phyloP scores from a whole-genome alignment of 2,329 filamentous ascomycete genomes.

The Tothia fuscella region DNA sequence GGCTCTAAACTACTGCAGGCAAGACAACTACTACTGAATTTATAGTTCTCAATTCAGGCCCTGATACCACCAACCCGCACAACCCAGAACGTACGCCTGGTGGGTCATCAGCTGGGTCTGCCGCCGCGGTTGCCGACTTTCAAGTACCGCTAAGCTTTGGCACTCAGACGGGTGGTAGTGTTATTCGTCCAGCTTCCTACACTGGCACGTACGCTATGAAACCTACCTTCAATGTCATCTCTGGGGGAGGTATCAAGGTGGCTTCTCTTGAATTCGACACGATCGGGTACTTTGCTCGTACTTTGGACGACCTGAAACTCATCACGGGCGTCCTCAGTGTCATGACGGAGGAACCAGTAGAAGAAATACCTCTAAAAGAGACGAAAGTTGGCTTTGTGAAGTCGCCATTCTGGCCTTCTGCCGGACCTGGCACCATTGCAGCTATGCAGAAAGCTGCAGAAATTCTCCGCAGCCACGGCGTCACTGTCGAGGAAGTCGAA shows the following conservation, averaged over 20 bases:
- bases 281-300: conserved; percentile 47
- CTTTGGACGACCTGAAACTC: conserved; percentile 45
- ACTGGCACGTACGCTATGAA: conserved; percentile 55
- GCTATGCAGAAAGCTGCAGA: conserved; percentile 25
- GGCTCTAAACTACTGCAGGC: too few relatives aligned
- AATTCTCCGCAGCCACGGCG: conserved; percentile 34
- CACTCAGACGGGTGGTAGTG: conserved; percentile 55
- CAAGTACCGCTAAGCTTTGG: conserved; percentile 50
- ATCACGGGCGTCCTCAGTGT: conserved; percentile 44
- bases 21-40: conserved; percentile 55
- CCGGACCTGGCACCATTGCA: conserved; percentile 23
- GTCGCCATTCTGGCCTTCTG: conserved; percentile 39
- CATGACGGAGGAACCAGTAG: conserved; percentile 34
- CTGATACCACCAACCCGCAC: conserved; percentile 47
- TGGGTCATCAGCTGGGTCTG: conserved; percentile 56
- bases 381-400: conserved; percentile 44
- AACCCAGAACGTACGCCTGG: conserved; percentile 45
- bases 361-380: conserved; percentile 29
- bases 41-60: conserved; percentile 42
- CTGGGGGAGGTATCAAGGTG: conserved; percentile 48
- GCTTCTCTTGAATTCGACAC: conserved; percentile 51
- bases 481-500: conserved; percentile 43
- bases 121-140: conserved; percentile 52
- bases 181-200: conserved; percentile 51
- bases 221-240: conserved; percentile 53